Base-by-base conservation (phyloP, 768 basidiomycete genomes). In the Serendipita sp. region DNA sequence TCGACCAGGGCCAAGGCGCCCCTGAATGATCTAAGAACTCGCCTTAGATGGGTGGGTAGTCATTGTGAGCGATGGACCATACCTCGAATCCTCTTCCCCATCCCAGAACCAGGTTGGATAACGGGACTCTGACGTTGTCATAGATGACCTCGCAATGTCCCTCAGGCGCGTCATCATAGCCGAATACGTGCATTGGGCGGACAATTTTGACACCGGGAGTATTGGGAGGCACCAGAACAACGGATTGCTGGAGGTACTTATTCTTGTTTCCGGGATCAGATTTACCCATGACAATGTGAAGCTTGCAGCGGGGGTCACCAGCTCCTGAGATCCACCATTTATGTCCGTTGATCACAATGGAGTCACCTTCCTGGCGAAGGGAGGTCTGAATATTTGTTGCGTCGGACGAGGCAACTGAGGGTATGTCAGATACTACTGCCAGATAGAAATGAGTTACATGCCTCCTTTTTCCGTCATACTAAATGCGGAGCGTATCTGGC, bases 251-350 rank as follows among this genome's bases (percentile, higher is more conserved):
- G 63, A 80, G 77, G 76, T 97, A 86, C 45, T 77, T 73, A 70
- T 81, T 83, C 68, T 83, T 79, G 74, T 94, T 93, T 64, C 78
- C 78, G 4, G 94, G 86, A 74, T 97, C 92, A 67, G 89, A 92
- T 78, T 92, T 90, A 63, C 93, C 95, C 80, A 99, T 87, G 46
- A 98, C 89, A 60, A 99, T 84, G 72, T 99, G 95, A 10, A 98
- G 69, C 65, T 82, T 84, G 67, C 87, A 88, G 67, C 94, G 81
- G 51, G 92, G 92, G 73, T 98, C 93, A 16, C 93, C 93, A 4
- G 94, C 95, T 60, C 94, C 94, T 34, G 91, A 93, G 73, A 98
- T 98, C 88, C 90, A 98, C 94, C 95, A 98, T 81, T 99, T 99
- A 75, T 93, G 92, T 0, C 94, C 96, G 70, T 89, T 94, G 67